Evolutionary conservation across 2,329 filamentous ascomycete species (phyloP).

Genomic region (Apiospora phragmitis): DNA sequence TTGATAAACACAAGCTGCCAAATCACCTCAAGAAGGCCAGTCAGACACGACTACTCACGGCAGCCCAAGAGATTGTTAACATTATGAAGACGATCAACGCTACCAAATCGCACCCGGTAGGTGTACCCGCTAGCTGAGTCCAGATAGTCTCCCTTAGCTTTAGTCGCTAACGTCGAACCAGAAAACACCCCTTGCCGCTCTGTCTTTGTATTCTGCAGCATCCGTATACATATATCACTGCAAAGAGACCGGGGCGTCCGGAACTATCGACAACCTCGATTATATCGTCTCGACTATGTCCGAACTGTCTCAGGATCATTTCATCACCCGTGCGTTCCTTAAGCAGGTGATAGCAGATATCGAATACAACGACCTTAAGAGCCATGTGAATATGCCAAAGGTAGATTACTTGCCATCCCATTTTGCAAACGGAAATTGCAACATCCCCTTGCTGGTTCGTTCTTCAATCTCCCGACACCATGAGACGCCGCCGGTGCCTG

Average conservation of each 20-base stretch:
- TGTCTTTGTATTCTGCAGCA: slow-evolving; percentile 83
- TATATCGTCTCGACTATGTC: slow-evolving; percentile 80
- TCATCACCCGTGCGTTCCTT: slow-evolving; percentile 81
- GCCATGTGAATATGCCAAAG: slow-evolving; percentile 36
- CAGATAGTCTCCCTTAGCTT: neutral
- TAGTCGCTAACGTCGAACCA: slow-evolving; percentile 33
- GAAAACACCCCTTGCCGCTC: slow-evolving; percentile 77
- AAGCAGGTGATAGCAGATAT: slow-evolving; percentile 84
- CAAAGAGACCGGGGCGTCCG: slow-evolving; percentile 57
- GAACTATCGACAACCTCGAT: slow-evolving; percentile 55
- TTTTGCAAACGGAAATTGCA: slow-evolving; percentile 22
- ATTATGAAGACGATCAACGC: slow-evolving; percentile 81
- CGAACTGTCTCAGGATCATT: slow-evolving; percentile 70
- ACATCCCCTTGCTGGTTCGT: slow-evolving; percentile 50
- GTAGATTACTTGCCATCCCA: slow-evolving; percentile 31
- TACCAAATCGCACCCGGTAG: slow-evolving; percentile 65
- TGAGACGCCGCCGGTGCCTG: slow-evolving; percentile 42
- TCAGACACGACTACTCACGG: slow-evolving; percentile 71
- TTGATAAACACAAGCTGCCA: slow-evolving; percentile 66
- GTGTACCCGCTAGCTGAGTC: slow-evolving; percentile 28
- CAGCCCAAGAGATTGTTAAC: slow-evolving; percentile 80
- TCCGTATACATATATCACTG: slow-evolving; percentile 75
- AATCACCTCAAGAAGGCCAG: slow-evolving; percentile 52
- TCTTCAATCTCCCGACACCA: slow-evolving; percentile 44
- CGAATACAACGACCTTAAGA: slow-evolving; percentile 49